Base-by-base conservation (phyloP, 176 grass and related monocot genomes). In the Chloris gayana region DNA sequence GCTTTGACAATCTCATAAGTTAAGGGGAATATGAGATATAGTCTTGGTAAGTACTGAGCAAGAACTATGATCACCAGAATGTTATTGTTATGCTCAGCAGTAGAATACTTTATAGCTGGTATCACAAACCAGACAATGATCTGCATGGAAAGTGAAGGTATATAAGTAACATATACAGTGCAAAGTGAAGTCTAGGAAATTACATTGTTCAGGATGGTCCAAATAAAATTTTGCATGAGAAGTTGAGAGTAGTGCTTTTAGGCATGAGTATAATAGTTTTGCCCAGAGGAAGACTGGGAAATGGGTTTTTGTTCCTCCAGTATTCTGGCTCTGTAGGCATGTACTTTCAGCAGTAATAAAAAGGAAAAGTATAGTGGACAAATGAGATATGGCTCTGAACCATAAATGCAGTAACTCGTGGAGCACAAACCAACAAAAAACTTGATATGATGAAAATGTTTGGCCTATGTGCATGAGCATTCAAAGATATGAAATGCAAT, bases 21-120 rank as follows among this genome's bases (percentile, higher is more conserved):
- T 70, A 95, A 90, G 45, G 90, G 92, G 83, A 93, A 99, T 91
- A 99, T 99, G 75, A 99, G 90, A 88, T 99, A 99, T 35, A 99
- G 71, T 83, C 96, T 99, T 51, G 96, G 96, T 27, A 95, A 74
- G 74, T 93, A 99, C 73, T 99, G 96, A 88, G 85, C 81, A 70
- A 99, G 96, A 81, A 95, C 86, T 75, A 95, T 89, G 72, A 99
- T 74, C 34, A 94, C 92, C 84, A 99, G 84, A 57, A 91, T 91
- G 74, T 95, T 93, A 81, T 99, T 95, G 78, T 95, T 93, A 80
- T 99, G 96, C 69, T 95, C 86, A 85, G 86, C 70, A 63, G 85
- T 82, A 50, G 96, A 93, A 76, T 83, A 89, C 67, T 86, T 90
- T 69, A 88, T 89, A 69, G 88, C 90, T 58, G 90, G 94, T 85